Evolutionary conservation across 2,329 filamentous ascomycete genomes (phyloP).

Genomic region (Colletotrichum ledebouriae): DNA sequence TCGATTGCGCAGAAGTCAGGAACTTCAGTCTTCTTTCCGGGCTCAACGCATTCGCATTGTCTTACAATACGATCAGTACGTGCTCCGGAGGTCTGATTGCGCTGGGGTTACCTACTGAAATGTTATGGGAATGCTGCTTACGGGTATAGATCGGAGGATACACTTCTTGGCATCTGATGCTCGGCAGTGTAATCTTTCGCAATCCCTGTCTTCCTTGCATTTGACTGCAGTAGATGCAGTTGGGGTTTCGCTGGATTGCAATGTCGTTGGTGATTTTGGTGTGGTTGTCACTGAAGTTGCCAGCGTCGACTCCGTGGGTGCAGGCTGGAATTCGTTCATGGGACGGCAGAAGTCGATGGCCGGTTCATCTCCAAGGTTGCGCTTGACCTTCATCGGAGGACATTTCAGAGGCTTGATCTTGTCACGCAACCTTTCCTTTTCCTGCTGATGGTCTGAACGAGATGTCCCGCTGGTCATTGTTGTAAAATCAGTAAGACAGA

Average conservation of each 20-base stretch:
- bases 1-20: neutral
- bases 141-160: neutral
- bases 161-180: neutral
- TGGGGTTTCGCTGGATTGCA: neutral
- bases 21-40: neutral
- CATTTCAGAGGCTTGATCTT: neutral
- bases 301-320: neutral
- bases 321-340: neutral
- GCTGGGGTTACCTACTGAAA: neutral
- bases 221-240: neutral
- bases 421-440: constrained; percentile 4
- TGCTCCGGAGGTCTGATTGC: neutral
- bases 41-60: constrained; percentile 2
- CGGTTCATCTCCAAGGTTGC: neutral
- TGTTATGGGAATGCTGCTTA: neutral
- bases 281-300: neutral
- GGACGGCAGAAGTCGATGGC: constrained; percentile 4
- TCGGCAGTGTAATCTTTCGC: neutral
- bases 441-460: neutral
- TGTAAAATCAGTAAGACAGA: neutral
- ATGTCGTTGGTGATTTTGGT: neutral
- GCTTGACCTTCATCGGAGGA: neutral
- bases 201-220: neutral
- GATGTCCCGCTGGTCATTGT: neutral
- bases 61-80: neutral